Evolutionary conservation across 208 protist species (phyloP), one percentile per base, ranked within the genome.

Genomic region (Porcisia deanei): DNA sequence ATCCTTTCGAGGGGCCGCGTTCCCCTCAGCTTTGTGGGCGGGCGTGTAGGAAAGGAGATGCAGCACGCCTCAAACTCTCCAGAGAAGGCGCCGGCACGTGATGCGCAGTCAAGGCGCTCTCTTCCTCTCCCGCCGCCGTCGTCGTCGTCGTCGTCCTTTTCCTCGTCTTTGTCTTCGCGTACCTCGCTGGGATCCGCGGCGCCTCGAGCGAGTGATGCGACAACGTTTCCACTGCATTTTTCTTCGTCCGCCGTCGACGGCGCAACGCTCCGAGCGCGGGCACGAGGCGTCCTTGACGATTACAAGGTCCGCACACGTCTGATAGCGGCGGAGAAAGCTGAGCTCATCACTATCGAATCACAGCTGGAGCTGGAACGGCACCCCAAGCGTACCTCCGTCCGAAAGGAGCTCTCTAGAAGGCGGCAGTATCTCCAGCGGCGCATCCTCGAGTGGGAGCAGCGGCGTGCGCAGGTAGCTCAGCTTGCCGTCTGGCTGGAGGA

Each of bases 401-500:
- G 72, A 18, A 70, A 69, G 66, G 49, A 69, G 39, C 68, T 87
- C 43, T 60, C 76, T 59, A 61, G 75, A 45, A 73, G 84, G 47
- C 71, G 74, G 72, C 41, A 65, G 53, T 71, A 71, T 20, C 59
- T 91, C 55, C 66, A 68, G 43, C 80, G 57, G 39, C 77, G 84
- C n/a, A 18, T 76, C 2, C 69, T 86, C 58, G 79, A 83, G 79
- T 86, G 82, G 61, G 52, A 83, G 45, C 79, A 82, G 61, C 49
- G 73, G 39, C 74, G 82, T 54, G 84, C 84, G 12, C 73, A 83
- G 70, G 76, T 91, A 10, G 55, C 67, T 41, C 83, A 88, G 70
- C 73, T 91, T 37, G 53, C 71, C 34, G 74, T 67, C 34, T 54
- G 72, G 65, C 75, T 85, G 52, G 47, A 76, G 54, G 52, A 47